Conservation (phyloP, 1,284 basidiomycete genomes). For the Leccinum insolens region DNA sequence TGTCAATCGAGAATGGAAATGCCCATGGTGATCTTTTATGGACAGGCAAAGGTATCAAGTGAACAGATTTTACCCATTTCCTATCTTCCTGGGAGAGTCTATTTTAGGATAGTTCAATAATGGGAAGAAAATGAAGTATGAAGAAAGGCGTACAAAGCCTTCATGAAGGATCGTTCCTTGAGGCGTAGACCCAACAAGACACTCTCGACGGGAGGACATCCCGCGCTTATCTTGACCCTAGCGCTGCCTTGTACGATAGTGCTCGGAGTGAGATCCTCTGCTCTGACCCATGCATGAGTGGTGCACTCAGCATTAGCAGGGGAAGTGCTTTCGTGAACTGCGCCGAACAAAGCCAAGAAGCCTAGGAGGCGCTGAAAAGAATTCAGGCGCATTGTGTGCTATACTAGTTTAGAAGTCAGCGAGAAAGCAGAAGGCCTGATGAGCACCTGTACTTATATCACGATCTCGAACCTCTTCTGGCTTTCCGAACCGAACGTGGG, state of each 20-base stretch:
- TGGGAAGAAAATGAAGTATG: too few species aligned
- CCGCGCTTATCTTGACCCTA: slow-evolving; percentile 21
- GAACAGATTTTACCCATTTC: not conserved
- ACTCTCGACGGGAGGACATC: slow-evolving; percentile 17
- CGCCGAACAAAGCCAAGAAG: slow-evolving; percentile 10
- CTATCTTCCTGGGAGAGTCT: slow-evolving; percentile 5
- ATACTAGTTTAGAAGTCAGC: not conserved
- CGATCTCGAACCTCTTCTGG: not conserved
- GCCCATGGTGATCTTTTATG: slow-evolving; percentile 6
- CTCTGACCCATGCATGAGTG: not conserved
- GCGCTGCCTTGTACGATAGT: not conserved
- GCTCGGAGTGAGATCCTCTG: too few species aligned
- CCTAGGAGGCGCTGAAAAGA: slow-evolving; percentile 7
- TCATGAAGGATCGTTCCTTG: slow-evolving; percentile 27
- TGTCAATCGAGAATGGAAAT: not conserved
- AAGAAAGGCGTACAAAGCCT: slow-evolving; percentile 9
- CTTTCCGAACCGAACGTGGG: not conserved
- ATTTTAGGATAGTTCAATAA: not conserved
- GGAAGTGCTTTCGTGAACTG: not conserved
- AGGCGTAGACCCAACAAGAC: slow-evolving; percentile 22
- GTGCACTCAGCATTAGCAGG: slow-evolving; percentile 8
- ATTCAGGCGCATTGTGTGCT: not conserved
- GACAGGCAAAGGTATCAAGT: rapidly evolving
- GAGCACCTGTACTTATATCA: not conserved
- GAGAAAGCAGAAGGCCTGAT: not conserved